Conservation (phyloP, 306 rosid genomes). For the Oemleria cerasiformis region DNA sequence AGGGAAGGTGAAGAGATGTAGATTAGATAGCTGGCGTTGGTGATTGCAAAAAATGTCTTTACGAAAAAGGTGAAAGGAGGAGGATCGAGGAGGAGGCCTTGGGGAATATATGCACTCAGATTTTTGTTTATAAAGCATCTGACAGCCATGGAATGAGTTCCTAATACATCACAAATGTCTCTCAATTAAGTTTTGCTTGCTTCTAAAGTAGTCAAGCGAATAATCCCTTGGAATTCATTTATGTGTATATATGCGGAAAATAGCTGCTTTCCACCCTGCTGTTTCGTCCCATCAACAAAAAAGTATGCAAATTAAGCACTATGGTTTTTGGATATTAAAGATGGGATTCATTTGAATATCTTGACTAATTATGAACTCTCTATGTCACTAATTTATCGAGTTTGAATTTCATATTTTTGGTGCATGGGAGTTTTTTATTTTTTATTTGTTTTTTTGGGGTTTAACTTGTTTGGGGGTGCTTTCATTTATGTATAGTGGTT, state of each 20-base stretch:
- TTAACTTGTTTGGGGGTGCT: not conserved
- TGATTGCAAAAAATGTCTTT: conserved; percentile 38
- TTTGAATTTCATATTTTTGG: not conserved
- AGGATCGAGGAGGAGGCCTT: no score
- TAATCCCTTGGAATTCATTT: conserved; percentile 52
- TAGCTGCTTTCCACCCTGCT: no score
- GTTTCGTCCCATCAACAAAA: not conserved
- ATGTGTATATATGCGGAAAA: not conserved
- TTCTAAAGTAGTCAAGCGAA: conserved; percentile 51
- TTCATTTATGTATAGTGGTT: not conserved
- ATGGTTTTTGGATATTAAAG: conserved; percentile 30
- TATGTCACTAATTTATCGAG: not conserved
- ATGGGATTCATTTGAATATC: not conserved
- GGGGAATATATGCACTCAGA: conserved; percentile 69
- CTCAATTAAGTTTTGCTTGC: conserved; percentile 25
- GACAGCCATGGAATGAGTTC: conserved; percentile 48
- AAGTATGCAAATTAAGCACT: conserved; percentile 29
- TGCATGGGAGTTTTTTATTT: not conserved
- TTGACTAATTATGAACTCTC: not conserved
- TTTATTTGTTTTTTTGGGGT: not conserved
- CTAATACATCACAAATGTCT: conserved; percentile 29
- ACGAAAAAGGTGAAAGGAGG: conserved; percentile 52
- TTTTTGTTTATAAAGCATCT: conserved; percentile 49
- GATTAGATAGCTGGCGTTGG: conserved; percentile 32
- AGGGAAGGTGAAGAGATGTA: conserved; percentile 10